Percentiles rank a stretch among this genome's conserved stretches.
phyloP scores from a whole-genome alignment of 176 grass and related monocot genomes.

The Lolium multiflorum region DNA sequence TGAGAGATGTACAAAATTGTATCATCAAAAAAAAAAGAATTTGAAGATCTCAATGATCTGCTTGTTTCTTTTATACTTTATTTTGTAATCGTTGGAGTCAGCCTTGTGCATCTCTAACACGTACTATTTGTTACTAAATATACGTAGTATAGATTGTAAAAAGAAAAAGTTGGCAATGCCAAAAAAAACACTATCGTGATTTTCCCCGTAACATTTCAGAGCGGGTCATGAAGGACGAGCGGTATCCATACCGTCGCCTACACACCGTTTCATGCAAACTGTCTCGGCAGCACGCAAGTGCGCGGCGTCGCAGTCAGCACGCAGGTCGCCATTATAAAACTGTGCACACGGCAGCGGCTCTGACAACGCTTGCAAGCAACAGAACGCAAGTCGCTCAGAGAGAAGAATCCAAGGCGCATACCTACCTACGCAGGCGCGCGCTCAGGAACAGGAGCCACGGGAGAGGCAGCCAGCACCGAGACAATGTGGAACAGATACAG shows the following conservation, averaged over 20 bases:
- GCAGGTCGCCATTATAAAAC: conserved; percentile 3
- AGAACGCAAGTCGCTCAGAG: neutral
- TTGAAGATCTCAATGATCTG: too few relatives aligned
- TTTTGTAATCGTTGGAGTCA: too few relatives aligned
- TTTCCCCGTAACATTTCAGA: too few relatives aligned
- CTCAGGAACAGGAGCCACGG: neutral
- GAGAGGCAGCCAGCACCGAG: neutral
- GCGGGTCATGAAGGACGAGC: too few relatives aligned
- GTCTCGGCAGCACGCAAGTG: neutral
- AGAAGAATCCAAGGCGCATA: conserved; percentile 28
- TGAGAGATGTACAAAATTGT: too few relatives aligned
- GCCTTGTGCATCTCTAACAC: too few relatives aligned
- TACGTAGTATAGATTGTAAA: too few relatives aligned
- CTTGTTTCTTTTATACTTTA: too few relatives aligned
- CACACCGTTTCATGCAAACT: neutral
- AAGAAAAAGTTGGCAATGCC: too few relatives aligned
- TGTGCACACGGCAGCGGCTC: conserved; percentile 1
- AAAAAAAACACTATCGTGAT: too few relatives aligned
- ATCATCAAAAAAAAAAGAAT: too few relatives aligned
- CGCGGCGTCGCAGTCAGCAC: conserved; percentile 8
- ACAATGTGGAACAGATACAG: neutral
- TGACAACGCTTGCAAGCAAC: conserved; percentile 10
- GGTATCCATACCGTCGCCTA: neutral
- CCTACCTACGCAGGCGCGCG: neutral
- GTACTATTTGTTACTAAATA: too few relatives aligned